Evolutionary conservation across 805 yeast genomes (phyloP), one percentile per base, ranked within the genome.

Genomic region (Peterozyma xylosa): DNA sequence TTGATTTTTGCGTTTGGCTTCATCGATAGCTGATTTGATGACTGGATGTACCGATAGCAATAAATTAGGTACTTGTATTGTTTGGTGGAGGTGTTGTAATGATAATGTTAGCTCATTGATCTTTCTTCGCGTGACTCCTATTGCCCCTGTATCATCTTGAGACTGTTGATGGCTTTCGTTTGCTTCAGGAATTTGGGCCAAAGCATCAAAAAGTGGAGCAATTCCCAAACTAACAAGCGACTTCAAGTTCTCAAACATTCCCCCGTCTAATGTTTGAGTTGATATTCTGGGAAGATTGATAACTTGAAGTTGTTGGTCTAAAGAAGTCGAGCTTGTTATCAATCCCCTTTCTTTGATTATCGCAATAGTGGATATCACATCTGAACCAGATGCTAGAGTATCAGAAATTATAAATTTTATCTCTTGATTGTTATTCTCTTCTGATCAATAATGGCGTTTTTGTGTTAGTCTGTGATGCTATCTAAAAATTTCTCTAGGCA

Each of bases 21-120:
- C 53, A 3, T 48, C 57, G 2, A 74, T 55, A 3, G 71, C 68
- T 0, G 60, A 57, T 38, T 59, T 66, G 3, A 87, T 62, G 6
- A 57, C 55, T 0, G 80, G 76, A 53, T 85, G 88, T 2, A 76
- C 65, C 0, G 73, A 53, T 1, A 71, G 52, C 2, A 66, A 48
- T 14, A 89, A 60, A 50, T 85, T 80, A 0, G 96, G 96, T 2
- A 78, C 70, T 37, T 80, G 83, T 17, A 83, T 74, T 27, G 78
- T 70, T 46, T 81, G 83, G 49, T 83, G 82, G 13, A 86, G 61
- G 53, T 82, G 81, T 46, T 78, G 80, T 11, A 89, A 63, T 0
- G 91, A 79, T 14, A 76, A 55, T 1, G 85, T 76, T 17, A 89
- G 63, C 46, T 87, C 96, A 33, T 74, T 71, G 43, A 88, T 70